A percentile compares a stretch with the other conserved stretches of the same genome.
Evolutionary conservation across 1,284 basidiomycete genomes (phyloP).

Genomic region (Polyporus tsugae): DNA sequence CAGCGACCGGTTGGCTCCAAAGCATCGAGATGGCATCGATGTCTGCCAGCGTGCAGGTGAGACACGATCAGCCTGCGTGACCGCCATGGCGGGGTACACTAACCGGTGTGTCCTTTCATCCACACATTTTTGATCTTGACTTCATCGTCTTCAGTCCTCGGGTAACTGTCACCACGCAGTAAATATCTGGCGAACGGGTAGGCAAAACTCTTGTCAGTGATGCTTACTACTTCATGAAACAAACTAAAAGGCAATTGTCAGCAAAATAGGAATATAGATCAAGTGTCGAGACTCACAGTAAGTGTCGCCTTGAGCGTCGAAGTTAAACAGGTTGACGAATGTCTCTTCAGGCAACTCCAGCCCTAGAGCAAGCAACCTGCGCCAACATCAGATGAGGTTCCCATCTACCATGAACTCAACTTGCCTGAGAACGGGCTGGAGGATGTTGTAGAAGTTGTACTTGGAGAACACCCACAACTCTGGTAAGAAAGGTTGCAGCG

Average conservation of each 20-base stretch:
- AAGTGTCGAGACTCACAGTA: constrained; percentile 33
- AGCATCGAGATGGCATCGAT: constrained; percentile 61
- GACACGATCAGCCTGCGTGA: neutral
- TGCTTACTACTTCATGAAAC: constrained; percentile 48
- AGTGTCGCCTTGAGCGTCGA: constrained; percentile 38
- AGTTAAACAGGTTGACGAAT: constrained; percentile 42
- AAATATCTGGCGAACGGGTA: neutral
- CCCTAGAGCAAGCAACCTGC: constrained; percentile 52
- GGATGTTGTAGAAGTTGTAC: constrained; percentile 58
- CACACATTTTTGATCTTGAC: constrained; percentile 62
- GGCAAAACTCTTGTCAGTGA: neutral
- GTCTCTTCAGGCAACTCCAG: constrained; percentile 45
- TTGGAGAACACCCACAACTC: constrained; percentile 63
- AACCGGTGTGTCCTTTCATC: constrained; percentile 54
- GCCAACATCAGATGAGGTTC: neutral
- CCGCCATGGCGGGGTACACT: neutral
- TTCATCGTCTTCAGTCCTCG: constrained; percentile 55
- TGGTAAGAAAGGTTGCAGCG: constrained; percentile 60
- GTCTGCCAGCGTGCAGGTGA: constrained; percentile 34
- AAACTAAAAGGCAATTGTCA: constrained; percentile 23
- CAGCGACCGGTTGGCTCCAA: constrained; percentile 66
- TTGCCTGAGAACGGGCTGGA: constrained; percentile 59
- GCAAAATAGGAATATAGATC: fast-evolving
- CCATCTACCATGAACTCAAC: constrained; percentile 24
- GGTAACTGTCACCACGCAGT: no score